Base-by-base conservation (phyloP, 345 rosid genomes). In the Gossypium raimondii region DNA sequence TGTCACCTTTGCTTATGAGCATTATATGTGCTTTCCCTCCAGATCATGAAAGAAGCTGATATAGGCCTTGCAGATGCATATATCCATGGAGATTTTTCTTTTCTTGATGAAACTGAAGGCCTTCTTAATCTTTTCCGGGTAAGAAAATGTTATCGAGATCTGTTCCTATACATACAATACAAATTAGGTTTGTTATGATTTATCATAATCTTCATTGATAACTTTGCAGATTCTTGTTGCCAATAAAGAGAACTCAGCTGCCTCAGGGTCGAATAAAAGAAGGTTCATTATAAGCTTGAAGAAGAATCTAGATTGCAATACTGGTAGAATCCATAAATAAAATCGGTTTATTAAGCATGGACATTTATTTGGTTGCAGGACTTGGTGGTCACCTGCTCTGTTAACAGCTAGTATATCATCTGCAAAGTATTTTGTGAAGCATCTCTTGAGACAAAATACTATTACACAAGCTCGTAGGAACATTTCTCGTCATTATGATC, bases 371-470 rank as follows among this genome's bases (percentile, higher is more conserved):
- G 73, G 20, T 53, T 25, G 59, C 65, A 94, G 98, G 86, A 94
- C 93, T 56, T 94, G 98, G 98, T 92, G 97, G 98, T 90, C 93
- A 20, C 98, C 97, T 34, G 61, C 88, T 82, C 67, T 94, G 47
- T 72, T 88, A 41, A 89, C 97, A 9, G 97, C 97, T 4, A 79
- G 88, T 66, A 69, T 92, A 70, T 82, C 95, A 67, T 92, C 93
- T n/a, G 91, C 93, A 71, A 90, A 89, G 78, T 87, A 87, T 67
- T 94, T 90, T 78, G 71, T 87, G 27, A 89, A 77, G 81, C 98
- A 94, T 82, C 84, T 86, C 38, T 83, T 87, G 14, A 87, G 98
- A 74, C 86, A 83, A 73, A 94, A 92, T 77, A 89, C 92, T 18
- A 80, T 92, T 24, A 89, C 92, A 41, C 98, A 94, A 84, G 95